Evolutionary conservation across 768 basidiomycete species (phyloP).

Genomic region (Suillus paluster): DNA sequence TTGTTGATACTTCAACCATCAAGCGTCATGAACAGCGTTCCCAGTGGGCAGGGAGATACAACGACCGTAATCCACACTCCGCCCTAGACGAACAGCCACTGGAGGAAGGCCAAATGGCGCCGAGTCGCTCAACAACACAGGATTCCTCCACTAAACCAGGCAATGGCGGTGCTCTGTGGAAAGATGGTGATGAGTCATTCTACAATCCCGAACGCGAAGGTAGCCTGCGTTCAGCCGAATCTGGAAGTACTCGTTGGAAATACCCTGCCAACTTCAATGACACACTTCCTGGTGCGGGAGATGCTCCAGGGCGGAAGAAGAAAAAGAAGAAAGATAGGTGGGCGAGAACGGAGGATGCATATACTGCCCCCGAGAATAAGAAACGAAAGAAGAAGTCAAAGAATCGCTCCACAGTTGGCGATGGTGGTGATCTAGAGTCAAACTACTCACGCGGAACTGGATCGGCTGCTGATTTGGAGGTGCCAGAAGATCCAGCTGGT

Average conservation of each 20-base stretch:
- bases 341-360: conserved; percentile 87
- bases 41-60: conserved; percentile 87
- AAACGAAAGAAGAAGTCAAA: conserved; percentile 72
- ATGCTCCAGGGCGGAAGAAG: conserved; percentile 55
- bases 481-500: conserved; percentile 74
- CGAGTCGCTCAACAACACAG: conserved; percentile 16
- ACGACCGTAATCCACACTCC: conserved; percentile 75
- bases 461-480: conserved; percentile 48
- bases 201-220: conserved; percentile 53
- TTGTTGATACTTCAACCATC: conserved; percentile 80
- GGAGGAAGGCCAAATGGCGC: conserved; percentile 78
- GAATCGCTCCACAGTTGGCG: conserved; percentile 47
- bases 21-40: conserved; percentile 79
- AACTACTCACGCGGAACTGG: conserved; percentile 38
- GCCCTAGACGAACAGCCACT: conserved; percentile 70
- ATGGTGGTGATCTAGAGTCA: conserved; percentile 31
- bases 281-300: conserved; percentile 43
- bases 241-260: conserved; percentile 68
- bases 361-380: conserved; percentile 49
- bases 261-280: conserved; percentile 89
- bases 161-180: conserved; percentile 66
- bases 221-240: conserved; percentile 39
- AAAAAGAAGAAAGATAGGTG: conserved; percentile 87
- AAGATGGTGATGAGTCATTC: conserved; percentile 73
- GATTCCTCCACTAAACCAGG: conserved; percentile 17